These are phyloP conservation scores for Malassezia pachydermatis DNA, from an alignment of 1,284 basidiomycete genomes.

Conservation along the genomic window DNA sequence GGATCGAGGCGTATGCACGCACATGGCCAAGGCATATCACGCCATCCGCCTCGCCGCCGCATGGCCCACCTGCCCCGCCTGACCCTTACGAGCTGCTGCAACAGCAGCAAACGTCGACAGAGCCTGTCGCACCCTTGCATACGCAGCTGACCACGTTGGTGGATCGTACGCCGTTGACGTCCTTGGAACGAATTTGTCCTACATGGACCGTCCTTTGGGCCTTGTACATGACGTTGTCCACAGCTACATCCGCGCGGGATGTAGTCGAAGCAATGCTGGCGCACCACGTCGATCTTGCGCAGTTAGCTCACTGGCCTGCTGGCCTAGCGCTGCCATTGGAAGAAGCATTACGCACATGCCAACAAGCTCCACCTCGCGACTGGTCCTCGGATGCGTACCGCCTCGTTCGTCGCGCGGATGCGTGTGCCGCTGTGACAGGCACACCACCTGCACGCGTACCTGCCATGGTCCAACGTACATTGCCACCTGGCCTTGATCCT, in stretches of 20 bases:
- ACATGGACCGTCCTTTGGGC: neutral
- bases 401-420: slow-evolving; percentile 68
- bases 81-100: slow-evolving; percentile 3
- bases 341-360: slow-evolving; percentile 71
- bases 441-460: slow-evolving; percentile 12
- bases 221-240: slow-evolving; percentile 3
- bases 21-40: neutral
- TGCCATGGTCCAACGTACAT: slow-evolving; percentile 8
- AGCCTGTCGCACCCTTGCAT: no score
- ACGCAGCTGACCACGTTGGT: no score
- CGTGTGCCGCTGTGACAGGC: slow-evolving; percentile 48
- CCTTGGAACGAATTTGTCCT: no score
- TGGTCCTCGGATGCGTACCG: slow-evolving; percentile 65
- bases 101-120: no score
- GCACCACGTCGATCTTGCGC: slow-evolving; percentile 53
- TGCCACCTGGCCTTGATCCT: slow-evolving; percentile 28
- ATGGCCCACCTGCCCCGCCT: slow-evolving; percentile 2
- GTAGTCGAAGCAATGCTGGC: slow-evolving; percentile 59
- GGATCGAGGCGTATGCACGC: slow-evolving; percentile 17
- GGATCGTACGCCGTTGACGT: neutral
- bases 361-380: slow-evolving; percentile 62
- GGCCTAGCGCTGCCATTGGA: slow-evolving; percentile 68
- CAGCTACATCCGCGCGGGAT: slow-evolving; percentile 23
- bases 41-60: neutral
- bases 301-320: slow-evolving; percentile 55